Percentiles rank a stretch among this genome's conserved stretches.
phyloP scores from a whole-genome alignment of 768 basidiomycete genomes.

The Termitomyces sp. region DNA sequence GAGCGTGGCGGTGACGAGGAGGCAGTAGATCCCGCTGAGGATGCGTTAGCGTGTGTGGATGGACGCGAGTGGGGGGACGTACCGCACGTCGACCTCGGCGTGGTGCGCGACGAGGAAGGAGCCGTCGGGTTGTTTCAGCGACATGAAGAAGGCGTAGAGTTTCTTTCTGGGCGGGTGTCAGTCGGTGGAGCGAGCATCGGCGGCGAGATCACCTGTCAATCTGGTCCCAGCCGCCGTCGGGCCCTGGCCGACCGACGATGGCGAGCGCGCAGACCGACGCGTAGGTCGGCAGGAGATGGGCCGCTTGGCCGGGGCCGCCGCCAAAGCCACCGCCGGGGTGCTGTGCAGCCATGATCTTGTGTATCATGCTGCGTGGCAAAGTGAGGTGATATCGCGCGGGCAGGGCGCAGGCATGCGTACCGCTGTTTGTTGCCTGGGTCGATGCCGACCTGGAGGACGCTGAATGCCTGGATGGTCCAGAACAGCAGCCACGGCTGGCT shows the following conservation, averaged over 20 bases:
- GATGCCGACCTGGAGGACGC: constrained; percentile 68
- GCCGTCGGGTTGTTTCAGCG: constrained; percentile 88
- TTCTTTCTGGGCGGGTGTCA: constrained; percentile 42
- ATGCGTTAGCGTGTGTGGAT: background rate
- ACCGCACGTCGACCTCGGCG: constrained; percentile 95
- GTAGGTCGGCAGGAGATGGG: constrained; percentile 89
- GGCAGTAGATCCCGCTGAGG: constrained; percentile 86
- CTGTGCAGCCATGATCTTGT: constrained; percentile 78
- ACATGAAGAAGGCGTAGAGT: constrained; percentile 87
- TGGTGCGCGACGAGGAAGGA: constrained; percentile 86
- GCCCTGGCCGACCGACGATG: constrained; percentile 70
- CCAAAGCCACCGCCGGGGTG: constrained; percentile 87
- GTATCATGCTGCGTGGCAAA: constrained; percentile 52
- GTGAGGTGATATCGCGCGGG: background rate
- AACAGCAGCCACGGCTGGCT: constrained; percentile 94
- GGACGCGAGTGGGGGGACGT: constrained; percentile 14
- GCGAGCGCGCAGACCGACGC: constrained; percentile 82
- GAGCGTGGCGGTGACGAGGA: constrained; percentile 77
- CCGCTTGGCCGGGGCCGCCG: constrained; percentile 84
- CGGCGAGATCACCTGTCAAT: constrained; percentile 59
- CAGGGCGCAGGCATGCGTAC: constrained; percentile 37
- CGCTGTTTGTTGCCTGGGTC: constrained; percentile 75
- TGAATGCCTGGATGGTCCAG: constrained; percentile 87
- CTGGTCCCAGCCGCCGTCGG: constrained; percentile 78
- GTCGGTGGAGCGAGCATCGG: background rate